A percentile compares a stretch with the other conserved stretches of the same genome.
These are phyloP conservation scores for Westerdykella sp. DNA, from an alignment of 2,329 filamentous ascomycete species.

Conservation along the genomic window DNA sequence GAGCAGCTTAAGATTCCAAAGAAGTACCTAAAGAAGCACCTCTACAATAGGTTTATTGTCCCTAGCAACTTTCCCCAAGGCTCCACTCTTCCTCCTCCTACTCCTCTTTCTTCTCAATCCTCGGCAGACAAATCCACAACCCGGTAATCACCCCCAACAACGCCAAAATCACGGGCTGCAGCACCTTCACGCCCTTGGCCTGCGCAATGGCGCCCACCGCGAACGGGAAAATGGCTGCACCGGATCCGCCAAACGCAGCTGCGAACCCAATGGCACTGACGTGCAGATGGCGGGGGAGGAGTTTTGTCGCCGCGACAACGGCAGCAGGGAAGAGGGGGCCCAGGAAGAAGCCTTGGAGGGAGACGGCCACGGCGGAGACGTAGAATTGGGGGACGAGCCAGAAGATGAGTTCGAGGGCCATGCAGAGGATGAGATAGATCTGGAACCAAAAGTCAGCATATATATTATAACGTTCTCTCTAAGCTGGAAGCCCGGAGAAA, in stretches of 20 bases:
- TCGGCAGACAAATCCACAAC: slow-evolving; percentile 48
- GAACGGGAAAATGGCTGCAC: slow-evolving; percentile 61
- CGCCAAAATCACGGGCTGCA: slow-evolving; percentile 55
- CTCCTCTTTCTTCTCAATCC: slow-evolving; percentile 40
- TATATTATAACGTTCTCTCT: not conserved
- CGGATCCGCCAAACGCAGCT: slow-evolving; percentile 67
- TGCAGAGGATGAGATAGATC: slow-evolving; percentile 59
- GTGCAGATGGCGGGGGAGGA: slow-evolving; percentile 67
- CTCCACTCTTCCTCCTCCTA: slow-evolving; percentile 5
- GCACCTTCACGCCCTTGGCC: slow-evolving; percentile 51
- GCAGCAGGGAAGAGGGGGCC: slow-evolving; percentile 73
- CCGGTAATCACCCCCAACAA: slow-evolving; percentile 46
- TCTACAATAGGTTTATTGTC: slow-evolving; percentile 6
- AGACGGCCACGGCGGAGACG: slow-evolving; percentile 64
- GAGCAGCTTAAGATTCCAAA: not conserved
- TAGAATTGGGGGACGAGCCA: slow-evolving; percentile 76
- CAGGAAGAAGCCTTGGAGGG: slow-evolving; percentile 70
- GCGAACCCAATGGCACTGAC: slow-evolving; percentile 77
- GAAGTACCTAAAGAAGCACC: not conserved
- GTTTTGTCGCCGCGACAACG: slow-evolving; percentile 65
- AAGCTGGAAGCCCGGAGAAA: not conserved
- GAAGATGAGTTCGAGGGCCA: slow-evolving; percentile 65
- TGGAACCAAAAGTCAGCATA: slow-evolving; percentile 6
- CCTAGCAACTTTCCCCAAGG: not conserved
- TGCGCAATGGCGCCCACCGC: slow-evolving; percentile 63